Percentiles rank a stretch among this genome's conserved stretches.
These are phyloP conservation scores for Solanum dulcamara DNA, from an alignment of 257 asterid species.

Conservation along the genomic window DNA sequence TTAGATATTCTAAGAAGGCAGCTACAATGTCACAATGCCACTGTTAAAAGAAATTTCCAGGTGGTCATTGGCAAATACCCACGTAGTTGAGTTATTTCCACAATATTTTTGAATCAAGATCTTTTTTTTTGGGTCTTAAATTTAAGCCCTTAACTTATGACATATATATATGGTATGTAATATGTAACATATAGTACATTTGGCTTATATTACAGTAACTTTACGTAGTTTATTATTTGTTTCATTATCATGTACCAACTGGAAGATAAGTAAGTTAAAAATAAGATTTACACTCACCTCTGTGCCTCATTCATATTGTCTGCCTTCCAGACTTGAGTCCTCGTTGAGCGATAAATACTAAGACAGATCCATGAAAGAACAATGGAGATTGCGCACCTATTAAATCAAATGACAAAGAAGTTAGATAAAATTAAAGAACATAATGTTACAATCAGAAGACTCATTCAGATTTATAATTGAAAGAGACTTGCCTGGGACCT, in stretches of 20 bases:
- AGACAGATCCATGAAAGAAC: not conserved
- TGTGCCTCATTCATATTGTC: not conserved
- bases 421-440: not conserved
- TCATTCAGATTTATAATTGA: not conserved
- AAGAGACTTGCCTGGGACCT: not conserved
- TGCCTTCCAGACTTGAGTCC: not conserved
- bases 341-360: not conserved
- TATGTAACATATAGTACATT: not conserved
- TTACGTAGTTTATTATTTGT: not conserved
- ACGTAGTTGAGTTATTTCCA: not conserved
- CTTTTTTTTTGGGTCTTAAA: not conserved
- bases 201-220: not conserved
- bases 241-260: not conserved
- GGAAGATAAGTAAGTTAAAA: not conserved
- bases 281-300: not conserved
- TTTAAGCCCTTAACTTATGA: not conserved
- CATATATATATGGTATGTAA: not conserved
- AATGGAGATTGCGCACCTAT: not conserved
- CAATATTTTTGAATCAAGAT: not conserved
- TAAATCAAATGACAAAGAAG: not conserved
- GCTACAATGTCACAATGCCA: not conserved
- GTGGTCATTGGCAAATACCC: not conserved
- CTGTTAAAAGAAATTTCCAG: not conserved
- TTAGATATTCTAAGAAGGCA: not conserved
- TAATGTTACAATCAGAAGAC: not conserved